Evolutionary conservation across 148 eudicot species (phyloP).

Genomic region (Rhododendron ferrugineum): DNA sequence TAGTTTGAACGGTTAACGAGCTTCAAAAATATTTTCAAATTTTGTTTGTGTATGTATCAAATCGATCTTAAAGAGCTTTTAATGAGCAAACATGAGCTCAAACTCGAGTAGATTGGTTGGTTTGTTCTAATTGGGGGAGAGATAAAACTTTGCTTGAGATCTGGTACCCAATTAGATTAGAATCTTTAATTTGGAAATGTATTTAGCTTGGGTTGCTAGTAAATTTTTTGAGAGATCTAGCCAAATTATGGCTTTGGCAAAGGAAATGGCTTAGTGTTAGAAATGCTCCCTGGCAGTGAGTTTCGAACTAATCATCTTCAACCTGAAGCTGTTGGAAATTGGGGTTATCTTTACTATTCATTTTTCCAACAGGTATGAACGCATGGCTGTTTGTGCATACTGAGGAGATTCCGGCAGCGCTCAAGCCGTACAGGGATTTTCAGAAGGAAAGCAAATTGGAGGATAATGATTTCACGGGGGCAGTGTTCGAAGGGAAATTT

Average conservation of each 20-base stretch:
- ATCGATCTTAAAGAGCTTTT: not conserved
- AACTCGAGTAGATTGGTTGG: not conserved
- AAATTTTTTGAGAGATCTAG: not conserved
- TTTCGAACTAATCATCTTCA: not conserved
- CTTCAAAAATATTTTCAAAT: not conserved
- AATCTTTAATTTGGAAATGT: not conserved
- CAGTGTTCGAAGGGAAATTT: conserved; percentile 83
- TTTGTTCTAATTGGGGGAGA: not conserved
- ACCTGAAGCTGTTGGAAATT: not conserved
- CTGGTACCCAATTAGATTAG: not conserved
- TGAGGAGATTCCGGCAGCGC: conserved; percentile 76
- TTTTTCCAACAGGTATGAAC: conserved; percentile 44
- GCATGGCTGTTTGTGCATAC: conserved; percentile 83
- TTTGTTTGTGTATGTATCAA: not conserved
- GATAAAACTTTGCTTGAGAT: not conserved
- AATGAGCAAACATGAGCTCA: not conserved
- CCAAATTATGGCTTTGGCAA: not conserved
- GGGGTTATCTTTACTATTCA: not conserved
- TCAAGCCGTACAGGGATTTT: conserved; percentile 72
- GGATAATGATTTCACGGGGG: conserved; percentile 78
- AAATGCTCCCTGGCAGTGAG: not conserved
- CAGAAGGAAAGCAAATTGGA: conserved; percentile 82
- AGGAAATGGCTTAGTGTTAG: not conserved
- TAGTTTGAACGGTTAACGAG: not conserved
- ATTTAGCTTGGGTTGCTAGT: not conserved